Evolutionary conservation across 805 yeast genomes (phyloP).

Genomic region (Pichia pseudocactophila): DNA sequence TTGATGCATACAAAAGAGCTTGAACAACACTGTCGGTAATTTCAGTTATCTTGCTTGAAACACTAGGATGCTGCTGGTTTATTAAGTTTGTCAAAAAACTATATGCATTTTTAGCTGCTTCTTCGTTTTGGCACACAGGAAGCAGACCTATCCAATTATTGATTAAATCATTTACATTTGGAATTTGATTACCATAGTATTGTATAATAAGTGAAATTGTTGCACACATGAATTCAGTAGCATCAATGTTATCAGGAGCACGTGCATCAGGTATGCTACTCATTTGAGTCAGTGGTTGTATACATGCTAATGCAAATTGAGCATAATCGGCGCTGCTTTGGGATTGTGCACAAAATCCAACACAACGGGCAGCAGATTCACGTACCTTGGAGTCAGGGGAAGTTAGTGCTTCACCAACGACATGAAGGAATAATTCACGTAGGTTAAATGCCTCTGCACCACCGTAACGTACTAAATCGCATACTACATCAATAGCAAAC

Average conservation of each 20-base stretch:
- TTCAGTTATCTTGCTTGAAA: constrained; percentile 43
- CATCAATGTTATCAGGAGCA: constrained; percentile 72
- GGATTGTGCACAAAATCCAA: constrained; percentile 79
- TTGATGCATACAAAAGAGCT: constrained; percentile 60
- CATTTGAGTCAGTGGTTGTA: constrained; percentile 68
- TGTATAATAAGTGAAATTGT: constrained; percentile 81
- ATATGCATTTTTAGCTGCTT: constrained; percentile 82
- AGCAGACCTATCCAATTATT: constrained; percentile 73
- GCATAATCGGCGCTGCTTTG: constrained; percentile 54
- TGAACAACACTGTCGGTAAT: constrained; percentile 63
- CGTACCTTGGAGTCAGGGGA: constrained; percentile 65
- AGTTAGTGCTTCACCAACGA: constrained; percentile 57
- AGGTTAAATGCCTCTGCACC: constrained; percentile 61
- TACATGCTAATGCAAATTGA: constrained; percentile 56
- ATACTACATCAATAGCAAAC: constrained; percentile 71
- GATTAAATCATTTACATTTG: constrained; percentile 54
- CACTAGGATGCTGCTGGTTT: constrained; percentile 52
- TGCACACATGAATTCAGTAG: constrained; percentile 79
- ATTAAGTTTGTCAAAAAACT: constrained; percentile 66
- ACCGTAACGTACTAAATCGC: constrained; percentile 72
- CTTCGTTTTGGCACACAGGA: constrained; percentile 77
- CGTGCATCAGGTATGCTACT: constrained; percentile 72
- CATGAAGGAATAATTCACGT: constrained; percentile 54
- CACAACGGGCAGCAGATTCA: constrained; percentile 77
- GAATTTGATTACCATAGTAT: constrained; percentile 46